Conservation (phyloP, 352 stramenopile genomes). For the Blastocystis sp. region DNA sequence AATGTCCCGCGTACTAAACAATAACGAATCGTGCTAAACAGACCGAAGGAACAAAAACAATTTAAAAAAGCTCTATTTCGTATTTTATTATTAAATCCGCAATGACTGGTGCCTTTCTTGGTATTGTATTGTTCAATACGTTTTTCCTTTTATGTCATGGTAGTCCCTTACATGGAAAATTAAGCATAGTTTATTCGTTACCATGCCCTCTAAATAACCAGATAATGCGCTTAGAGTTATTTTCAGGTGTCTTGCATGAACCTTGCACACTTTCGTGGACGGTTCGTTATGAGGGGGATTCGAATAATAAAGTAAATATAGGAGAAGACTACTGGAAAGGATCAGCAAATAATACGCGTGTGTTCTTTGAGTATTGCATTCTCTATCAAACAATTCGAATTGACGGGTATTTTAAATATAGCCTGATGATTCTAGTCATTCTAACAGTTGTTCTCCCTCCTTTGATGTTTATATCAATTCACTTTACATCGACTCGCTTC, state of each 20-base stretch:
- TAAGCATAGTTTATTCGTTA: background rate
- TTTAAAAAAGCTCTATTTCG: background rate
- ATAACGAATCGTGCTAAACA: background rate
- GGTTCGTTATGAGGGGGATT: background rate
- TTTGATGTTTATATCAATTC: background rate
- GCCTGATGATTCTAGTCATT: background rate
- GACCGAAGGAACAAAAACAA: background rate
- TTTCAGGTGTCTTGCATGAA: background rate
- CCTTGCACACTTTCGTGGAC: background rate
- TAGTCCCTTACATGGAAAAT: background rate
- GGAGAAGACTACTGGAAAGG: background rate
- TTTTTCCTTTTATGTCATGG: background rate
- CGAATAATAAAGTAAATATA: background rate
- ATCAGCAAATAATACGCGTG: background rate
- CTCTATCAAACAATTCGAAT: background rate
- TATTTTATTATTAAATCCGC: background rate
- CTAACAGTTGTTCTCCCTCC: background rate
- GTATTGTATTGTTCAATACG: background rate
- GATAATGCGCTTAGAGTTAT: background rate
- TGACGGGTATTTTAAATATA: background rate
- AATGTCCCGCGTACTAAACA: background rate
- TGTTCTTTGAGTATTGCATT: background rate
- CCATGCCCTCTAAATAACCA: background rate
- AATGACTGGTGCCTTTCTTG: background rate
- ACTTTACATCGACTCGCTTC: background rate